A percentile compares a stretch with the other conserved stretches of the same genome.
These are phyloP conservation scores for Beauveria medogensis DNA, from an alignment of 2,329 filamentous ascomycete species.

Conservation along the genomic window DNA sequence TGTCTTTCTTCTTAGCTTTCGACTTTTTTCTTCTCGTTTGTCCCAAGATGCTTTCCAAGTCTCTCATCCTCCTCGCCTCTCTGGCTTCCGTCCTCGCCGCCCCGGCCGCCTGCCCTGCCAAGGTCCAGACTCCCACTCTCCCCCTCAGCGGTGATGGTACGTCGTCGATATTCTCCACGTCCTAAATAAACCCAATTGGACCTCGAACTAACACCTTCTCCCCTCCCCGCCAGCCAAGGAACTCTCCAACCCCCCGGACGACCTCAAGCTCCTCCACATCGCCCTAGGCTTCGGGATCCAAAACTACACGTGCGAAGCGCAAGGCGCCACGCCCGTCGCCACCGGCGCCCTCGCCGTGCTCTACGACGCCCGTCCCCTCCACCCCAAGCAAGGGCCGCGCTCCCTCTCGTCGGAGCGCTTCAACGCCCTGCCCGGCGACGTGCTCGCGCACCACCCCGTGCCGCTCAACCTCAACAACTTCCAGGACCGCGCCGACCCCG, in stretches of 20 bases:
- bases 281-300: conserved; percentile 57
- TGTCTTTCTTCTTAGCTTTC: neutral
- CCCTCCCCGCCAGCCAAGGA: conserved; percentile 26
- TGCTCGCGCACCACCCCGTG: conserved; percentile 33
- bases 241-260: conserved; percentile 33
- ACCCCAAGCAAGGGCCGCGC: conserved; percentile 32
- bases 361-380: conserved; percentile 48
- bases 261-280: conserved; percentile 42
- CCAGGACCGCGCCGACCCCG: conserved; percentile 21
- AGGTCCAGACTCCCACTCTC: neutral
- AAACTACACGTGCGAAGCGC: conserved; percentile 55
- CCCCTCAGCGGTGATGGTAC: neutral
- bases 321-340: conserved; percentile 27
- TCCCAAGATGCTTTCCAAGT: conserved; percentile 26
- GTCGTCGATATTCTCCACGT: neutral
- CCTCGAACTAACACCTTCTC: neutral
- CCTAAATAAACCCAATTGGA: neutral
- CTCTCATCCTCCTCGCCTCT: conserved; percentile 25
- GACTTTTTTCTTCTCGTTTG: neutral
- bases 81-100: conserved; percentile 24
- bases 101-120: conserved; percentile 14
- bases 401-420: conserved; percentile 34
- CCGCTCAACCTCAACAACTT: conserved; percentile 39
- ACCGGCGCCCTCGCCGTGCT: conserved; percentile 51
- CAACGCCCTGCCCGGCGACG: conserved; percentile 29